Evolutionary conservation across 768 basidiomycete species (phyloP), one percentile per base, ranked within the genome.

Genomic region (Thelephora aurantiotincta): DNA sequence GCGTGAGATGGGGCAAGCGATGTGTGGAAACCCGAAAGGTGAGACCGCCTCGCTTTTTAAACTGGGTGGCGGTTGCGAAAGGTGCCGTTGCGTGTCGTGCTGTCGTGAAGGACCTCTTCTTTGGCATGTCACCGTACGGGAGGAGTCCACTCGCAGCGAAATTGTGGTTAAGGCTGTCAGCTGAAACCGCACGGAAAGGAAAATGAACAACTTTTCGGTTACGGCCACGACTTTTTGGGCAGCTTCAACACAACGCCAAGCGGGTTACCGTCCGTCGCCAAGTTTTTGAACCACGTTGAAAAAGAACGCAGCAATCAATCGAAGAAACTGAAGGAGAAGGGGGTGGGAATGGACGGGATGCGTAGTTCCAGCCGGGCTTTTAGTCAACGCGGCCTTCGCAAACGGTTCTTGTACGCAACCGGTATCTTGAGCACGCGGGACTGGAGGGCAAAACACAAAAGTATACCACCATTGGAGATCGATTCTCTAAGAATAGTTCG

Each of bases 161-260:
- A 96, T 71, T 9, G 89, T 89, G 5, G 89, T 87, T 33, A 94
- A 70, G 7, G 20, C 20, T 11, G 30, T 51, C 34, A 55, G 48
- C 34, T 3, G 19, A 16, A 7, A 38, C 23, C 23, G 35, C 33
- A 43, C 41, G 35, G 42, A 44, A 33, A 41, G 47, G 1, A 46
- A 4, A 35, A 22, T 13, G 33, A 30, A 30, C 26, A 9, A 64
- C 74, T 16, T 51, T 85, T 85, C 75, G 55, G 90, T 83, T n/a
- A 90, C 64, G 0, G 92, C 78, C 35, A 92, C 84, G n/a, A 89
- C 86, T 55, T 94, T 91, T 49, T 93, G 92, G 1, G 84, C 87
- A 5, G 87, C 87, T 58, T 94, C 91, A 6, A 90, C 88, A 50
- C 91, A 93, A 47, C 87, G 75, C 9, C 26, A n/a, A n/a, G n/a